Evolutionary conservation across 352 stramenopile genomes (phyloP), one percentile per base, ranked within the genome.

Genomic region (Globisporangium iwayamae): DNA sequence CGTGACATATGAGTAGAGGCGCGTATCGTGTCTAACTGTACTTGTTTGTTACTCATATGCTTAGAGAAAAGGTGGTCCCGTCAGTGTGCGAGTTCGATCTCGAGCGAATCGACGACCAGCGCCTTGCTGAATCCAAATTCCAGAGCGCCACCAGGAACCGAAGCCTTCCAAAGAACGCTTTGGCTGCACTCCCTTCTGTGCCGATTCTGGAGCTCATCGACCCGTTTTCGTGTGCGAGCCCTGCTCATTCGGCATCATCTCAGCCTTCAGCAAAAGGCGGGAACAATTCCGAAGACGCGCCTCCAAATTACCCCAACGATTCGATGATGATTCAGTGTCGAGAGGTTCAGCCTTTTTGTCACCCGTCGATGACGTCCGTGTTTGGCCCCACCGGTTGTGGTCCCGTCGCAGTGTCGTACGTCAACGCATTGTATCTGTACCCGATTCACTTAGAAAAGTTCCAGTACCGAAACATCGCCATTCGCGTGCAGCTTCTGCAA

Each of bases 331-430:
- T 69, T 60, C 55, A 47, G 11, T 87, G 79, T 38, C 75, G 73
- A 13, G 84, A 93, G 65, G 69, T 91, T 4, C 84, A 93, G 45
- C 75, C 84, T 7, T 78, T 93, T 32, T 89, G 81, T 51, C 83
- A 79, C 16, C 61, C 66, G 2, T 72, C 74, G 0, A 63, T 76
- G 10, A 53, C 66, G 43, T 50, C 72, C 25, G 71, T 62, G 5
- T 77, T 76, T 52, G 84, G 84, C 0, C 65, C 80, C 2, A 69
- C 69, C 0, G 80, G 76, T 0, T 81, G 73, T 34, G 82, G 84
- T 3, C 82, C 79, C 5, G 62, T 93, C 3, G 84, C 79, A 3
- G 60, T 79, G 3, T 79, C 76, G 34, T 90, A 86, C 45, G 53
- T 90, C 0, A 81, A 91, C 48, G 63, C 66, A 1, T 45, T 93